A percentile compares a stretch with the other conserved stretches of the same genome.
These are phyloP conservation scores for Thelonectria discophora DNA, from an alignment of 2,329 filamentous ascomycete genomes.

Conservation along the genomic window DNA sequence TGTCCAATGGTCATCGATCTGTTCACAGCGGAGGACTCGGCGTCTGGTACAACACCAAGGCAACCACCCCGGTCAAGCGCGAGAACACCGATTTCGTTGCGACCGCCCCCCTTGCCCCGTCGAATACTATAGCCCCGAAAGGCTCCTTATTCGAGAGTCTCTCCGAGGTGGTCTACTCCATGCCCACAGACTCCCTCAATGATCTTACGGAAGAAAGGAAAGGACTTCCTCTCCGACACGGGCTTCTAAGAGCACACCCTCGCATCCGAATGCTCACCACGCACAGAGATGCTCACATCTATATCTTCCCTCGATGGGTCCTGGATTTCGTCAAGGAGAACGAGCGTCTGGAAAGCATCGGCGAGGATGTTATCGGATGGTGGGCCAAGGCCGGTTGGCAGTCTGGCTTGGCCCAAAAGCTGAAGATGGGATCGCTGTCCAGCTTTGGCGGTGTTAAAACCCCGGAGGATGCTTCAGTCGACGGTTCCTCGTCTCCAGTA, in stretches of 20 bases:
- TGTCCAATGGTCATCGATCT: constrained; percentile 50
- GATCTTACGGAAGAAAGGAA: constrained; percentile 82
- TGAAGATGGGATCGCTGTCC: constrained; percentile 73
- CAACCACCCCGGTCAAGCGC: constrained; percentile 79
- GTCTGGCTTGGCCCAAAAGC: constrained; percentile 77
- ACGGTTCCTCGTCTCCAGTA: constrained; percentile 41
- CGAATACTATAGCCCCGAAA: constrained; percentile 56
- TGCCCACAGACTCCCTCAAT: constrained; percentile 88
- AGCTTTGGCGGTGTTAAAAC: constrained; percentile 50
- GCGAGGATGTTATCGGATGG: constrained; percentile 92
- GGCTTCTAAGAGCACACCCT: constrained; percentile 77
- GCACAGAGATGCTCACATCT: constrained; percentile 91
- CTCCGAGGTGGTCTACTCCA: constrained; percentile 83
- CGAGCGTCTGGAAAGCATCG: constrained; percentile 84
- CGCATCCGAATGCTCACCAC: constrained; percentile 82
- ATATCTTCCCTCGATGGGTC: constrained; percentile 92
- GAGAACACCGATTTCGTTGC: constrained; percentile 95
- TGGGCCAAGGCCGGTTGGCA: constrained; percentile 98
- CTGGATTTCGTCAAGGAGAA: constrained; percentile 84
- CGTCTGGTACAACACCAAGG: constrained; percentile 90
- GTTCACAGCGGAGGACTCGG: constrained; percentile 79
- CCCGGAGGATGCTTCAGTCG: constrained; percentile 48
- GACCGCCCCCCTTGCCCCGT: constrained; percentile 71
- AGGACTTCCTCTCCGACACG: constrained; percentile 77
- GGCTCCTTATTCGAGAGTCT: constrained; percentile 73